phyloP scores from a whole-genome alignment of 345 rosid genomes.

The Eucalyptus brandiana region DNA sequence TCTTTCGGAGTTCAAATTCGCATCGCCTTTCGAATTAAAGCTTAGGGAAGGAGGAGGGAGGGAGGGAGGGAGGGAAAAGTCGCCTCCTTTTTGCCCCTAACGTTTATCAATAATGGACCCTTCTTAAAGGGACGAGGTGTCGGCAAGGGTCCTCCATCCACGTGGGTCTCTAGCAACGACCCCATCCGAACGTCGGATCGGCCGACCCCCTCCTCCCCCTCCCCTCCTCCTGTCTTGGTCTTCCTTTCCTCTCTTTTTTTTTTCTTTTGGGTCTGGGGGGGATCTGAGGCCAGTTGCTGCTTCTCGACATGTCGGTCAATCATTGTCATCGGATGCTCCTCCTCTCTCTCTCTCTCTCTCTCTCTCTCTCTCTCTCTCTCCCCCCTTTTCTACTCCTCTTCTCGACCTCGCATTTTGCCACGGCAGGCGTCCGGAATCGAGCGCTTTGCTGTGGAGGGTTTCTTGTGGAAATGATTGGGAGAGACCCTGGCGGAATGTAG shows the following conservation, averaged over 20 bases:
- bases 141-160: not conserved
- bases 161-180: not conserved
- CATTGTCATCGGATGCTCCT: not conserved
- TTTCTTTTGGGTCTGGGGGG: not conserved
- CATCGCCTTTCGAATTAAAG: not conserved
- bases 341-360: not conserved
- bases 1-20: not conserved
- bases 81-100: not conserved
- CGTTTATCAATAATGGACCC: not conserved
- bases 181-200: not conserved
- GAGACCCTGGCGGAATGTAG: not conserved
- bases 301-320: not conserved
- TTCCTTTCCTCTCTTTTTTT: not conserved
- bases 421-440: not conserved
- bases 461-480: not conserved
- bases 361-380: not conserved
- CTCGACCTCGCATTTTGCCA: not conserved
- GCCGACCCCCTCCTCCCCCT: no score
- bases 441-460: not conserved
- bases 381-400: not conserved
- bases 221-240: not conserved
- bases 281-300: not conserved
- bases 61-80: not conserved
- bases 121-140: not conserved
- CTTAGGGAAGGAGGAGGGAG: not conserved